A percentile compares a stretch with the other conserved stretches of the same genome.
phyloP scores from a whole-genome alignment of 192 early-diverging fungal species.

The Backusella macrospora region DNA sequence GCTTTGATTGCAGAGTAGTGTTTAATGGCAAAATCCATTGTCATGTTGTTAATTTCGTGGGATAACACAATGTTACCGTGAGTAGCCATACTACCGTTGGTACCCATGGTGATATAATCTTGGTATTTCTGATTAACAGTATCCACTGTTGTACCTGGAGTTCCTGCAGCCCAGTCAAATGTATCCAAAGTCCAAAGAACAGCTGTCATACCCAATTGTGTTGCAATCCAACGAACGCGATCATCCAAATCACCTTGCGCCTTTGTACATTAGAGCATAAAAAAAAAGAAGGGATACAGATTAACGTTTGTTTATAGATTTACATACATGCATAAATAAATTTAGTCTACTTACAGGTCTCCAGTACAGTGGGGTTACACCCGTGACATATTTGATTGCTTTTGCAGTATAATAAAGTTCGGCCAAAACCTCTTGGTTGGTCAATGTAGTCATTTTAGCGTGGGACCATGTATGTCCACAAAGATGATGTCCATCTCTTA shows the following conservation, averaged over 20 bases:
- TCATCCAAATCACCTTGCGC: slow-evolving; percentile 63
- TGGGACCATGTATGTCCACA: slow-evolving; percentile 69
- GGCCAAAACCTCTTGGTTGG: slow-evolving; percentile 50
- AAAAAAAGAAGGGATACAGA: slow-evolving; percentile 7
- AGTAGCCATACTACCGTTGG: slow-evolving; percentile 31
- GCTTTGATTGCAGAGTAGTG: slow-evolving; percentile 46
- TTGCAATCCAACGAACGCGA: slow-evolving; percentile 55
- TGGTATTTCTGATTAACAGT: slow-evolving; percentile 36
- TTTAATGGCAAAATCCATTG: slow-evolving; percentile 43
- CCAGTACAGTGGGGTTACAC: slow-evolving; percentile 44
- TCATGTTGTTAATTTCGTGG: slow-evolving; percentile 48
- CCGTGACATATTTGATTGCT: slow-evolving; percentile 44
- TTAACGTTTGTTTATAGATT: background rate
- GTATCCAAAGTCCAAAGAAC: slow-evolving; percentile 44
- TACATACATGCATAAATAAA: background rate
- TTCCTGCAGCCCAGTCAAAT: slow-evolving; percentile 36
- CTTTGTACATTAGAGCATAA: background rate
- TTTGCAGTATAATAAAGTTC: slow-evolving; percentile 59
- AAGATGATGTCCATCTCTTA: slow-evolving; percentile 61
- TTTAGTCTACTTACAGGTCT: slow-evolving; percentile 32
- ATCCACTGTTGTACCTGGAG: slow-evolving; percentile 11
- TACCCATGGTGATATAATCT: slow-evolving; percentile 37
- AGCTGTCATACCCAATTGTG: slow-evolving; percentile 46
- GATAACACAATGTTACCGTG: slow-evolving; percentile 44
- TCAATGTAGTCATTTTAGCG: slow-evolving; percentile 49